phyloP scores from a whole-genome alignment of 225 moss, liverwort and hornwort species.

The Thuidium tamariscinum region DNA sequence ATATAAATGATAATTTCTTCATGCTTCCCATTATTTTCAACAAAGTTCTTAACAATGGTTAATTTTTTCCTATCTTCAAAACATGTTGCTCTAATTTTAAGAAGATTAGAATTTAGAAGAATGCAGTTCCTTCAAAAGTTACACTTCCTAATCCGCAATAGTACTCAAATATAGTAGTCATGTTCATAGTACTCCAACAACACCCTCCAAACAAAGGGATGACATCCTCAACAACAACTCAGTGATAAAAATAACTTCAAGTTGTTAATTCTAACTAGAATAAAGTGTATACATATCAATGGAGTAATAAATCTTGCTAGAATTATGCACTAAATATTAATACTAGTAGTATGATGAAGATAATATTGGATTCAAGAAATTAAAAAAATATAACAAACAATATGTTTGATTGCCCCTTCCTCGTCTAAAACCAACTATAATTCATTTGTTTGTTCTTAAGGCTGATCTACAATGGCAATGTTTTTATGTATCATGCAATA shows the following conservation, averaged over 20 bases:
- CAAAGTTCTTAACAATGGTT: background rate
- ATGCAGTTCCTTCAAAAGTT: background rate
- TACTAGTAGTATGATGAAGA: background rate
- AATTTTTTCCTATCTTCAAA: background rate
- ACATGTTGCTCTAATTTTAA: background rate
- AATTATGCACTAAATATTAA: accelerated
- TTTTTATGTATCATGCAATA: background rate
- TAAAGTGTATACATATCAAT: background rate
- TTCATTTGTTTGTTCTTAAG: background rate
- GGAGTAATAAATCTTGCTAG: background rate
- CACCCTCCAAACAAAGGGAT: background rate
- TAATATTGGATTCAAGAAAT: background rate
- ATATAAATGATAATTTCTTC: background rate
- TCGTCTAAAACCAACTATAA: background rate
- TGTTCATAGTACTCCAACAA: background rate
- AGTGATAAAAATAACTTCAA: background rate
- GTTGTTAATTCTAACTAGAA: accelerated
- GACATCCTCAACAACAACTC: background rate
- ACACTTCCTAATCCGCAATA: background rate
- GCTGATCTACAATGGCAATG: background rate
- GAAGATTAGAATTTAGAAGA: background rate
- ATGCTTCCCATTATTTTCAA: background rate
- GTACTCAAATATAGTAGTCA: background rate
- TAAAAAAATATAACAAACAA: background rate
- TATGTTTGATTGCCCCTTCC: accelerated